Percentiles rank a stretch among this genome's conserved stretches.
These are phyloP conservation scores for Articulospora tetracladia DNA, from an alignment of 495 filamentous ascomycete species.

Conservation along the genomic window DNA sequence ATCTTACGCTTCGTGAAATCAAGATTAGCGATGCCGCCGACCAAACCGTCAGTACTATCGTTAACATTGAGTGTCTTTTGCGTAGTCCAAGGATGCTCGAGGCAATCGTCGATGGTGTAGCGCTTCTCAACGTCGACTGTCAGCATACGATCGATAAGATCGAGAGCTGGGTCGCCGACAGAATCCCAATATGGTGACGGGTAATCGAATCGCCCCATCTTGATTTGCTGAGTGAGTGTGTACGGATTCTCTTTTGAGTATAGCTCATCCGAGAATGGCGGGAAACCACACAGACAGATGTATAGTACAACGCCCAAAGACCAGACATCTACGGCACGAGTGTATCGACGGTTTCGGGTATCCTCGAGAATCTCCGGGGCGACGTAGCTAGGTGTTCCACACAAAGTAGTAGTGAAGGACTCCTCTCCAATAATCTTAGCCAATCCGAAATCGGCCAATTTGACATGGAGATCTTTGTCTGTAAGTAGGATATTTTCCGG, in stretches of 20 bases:
- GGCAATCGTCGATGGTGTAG: constrained; percentile 83
- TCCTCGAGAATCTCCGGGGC: constrained; percentile 92
- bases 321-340: constrained; percentile 95
- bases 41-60: constrained; percentile 92
- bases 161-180: constrained; percentile 82
- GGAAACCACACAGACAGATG: constrained; percentile 97
- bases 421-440: constrained; percentile 99
- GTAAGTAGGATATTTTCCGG: constrained; percentile 94
- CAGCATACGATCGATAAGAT: constrained; percentile 94
- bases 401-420: constrained; percentile 96
- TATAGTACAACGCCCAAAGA: constrained; percentile 98
- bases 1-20: constrained; percentile 82
- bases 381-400: constrained; percentile 94
- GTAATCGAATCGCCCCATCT: constrained; percentile 83
- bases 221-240: constrained; percentile 86
- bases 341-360: constrained; percentile 76
- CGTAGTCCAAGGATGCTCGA: constrained; percentile 88
- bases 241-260: constrained; percentile 75
- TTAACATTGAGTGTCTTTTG: constrained; percentile 47
- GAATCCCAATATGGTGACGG: constrained; percentile 98
- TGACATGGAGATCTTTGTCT: constrained; percentile 80
- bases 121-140: constrained; percentile 78
- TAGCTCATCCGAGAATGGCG: constrained; percentile 94
- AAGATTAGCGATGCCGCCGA: constrained; percentile 72
- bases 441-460: constrained; percentile 94